Conservation (phyloP, 768 basidiomycete genomes). For the Suillus alpinus region DNA sequence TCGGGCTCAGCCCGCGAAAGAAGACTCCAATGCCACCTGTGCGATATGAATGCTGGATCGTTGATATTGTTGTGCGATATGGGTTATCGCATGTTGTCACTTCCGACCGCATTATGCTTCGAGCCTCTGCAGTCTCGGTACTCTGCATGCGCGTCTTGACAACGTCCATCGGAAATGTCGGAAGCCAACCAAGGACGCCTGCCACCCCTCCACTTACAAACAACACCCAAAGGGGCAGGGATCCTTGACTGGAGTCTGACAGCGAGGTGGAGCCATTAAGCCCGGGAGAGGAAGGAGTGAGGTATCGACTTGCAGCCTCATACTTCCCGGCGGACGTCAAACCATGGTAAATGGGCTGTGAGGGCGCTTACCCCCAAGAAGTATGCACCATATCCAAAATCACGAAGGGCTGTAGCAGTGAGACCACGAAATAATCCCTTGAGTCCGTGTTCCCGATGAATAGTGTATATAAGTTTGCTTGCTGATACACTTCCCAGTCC, state of each 20-base stretch:
- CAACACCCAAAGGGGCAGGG: slow-evolving; percentile 52
- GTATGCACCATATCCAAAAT: slow-evolving; percentile 83
- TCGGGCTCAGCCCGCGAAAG: slow-evolving; percentile 74
- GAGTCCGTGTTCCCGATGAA: slow-evolving; percentile 55
- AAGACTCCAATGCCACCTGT: slow-evolving; percentile 69
- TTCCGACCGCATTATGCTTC: neutral
- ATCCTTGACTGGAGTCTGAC: slow-evolving; percentile 41
- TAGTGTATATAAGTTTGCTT: slow-evolving; percentile 49
- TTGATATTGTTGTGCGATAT: slow-evolving; percentile 57
- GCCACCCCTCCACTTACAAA: slow-evolving; percentile 76
- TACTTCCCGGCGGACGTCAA: slow-evolving; percentile 38
- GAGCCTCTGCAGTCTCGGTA: slow-evolving; percentile 11
- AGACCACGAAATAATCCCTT: slow-evolving; percentile 77
- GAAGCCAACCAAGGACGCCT: slow-evolving; percentile 73
- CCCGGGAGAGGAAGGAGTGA: slow-evolving; percentile 28
- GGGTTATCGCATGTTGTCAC: slow-evolving; percentile 36
- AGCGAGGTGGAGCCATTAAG: slow-evolving; percentile 33
- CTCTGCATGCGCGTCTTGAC: slow-evolving; percentile 89
- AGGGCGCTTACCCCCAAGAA: slow-evolving; percentile 62
- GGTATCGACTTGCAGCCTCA: slow-evolving; percentile 59
- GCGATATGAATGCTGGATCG: slow-evolving; percentile 58
- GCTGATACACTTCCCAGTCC: slow-evolving; percentile 41
- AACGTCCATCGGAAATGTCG: slow-evolving; percentile 86
- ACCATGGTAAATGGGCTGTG: slow-evolving; percentile 2
- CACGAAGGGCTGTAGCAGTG: slow-evolving; percentile 69